Conservation (phyloP, 805 yeast genomes). For the Osmozyma mogii region DNA sequence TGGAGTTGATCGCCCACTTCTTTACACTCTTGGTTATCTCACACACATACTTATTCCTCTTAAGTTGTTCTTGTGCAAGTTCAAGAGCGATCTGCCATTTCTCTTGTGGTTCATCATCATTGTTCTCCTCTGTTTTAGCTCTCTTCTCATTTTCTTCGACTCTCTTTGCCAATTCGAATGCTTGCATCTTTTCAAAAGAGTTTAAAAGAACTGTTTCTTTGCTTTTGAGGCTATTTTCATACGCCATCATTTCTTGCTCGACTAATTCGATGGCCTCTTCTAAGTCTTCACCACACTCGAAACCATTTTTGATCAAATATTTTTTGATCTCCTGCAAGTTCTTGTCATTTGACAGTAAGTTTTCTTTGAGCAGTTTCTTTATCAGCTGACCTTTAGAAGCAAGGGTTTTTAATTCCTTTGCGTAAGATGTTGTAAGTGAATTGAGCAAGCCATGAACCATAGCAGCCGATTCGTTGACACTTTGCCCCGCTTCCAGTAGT, state of each 20-base stretch:
- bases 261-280: slow-evolving; percentile 21
- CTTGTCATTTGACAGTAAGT: slow-evolving; percentile 18
- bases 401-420: slow-evolving; percentile 38
- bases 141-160: slow-evolving; percentile 33
- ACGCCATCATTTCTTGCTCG: slow-evolving; percentile 9
- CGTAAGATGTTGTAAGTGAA: slow-evolving; percentile 49
- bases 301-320: slow-evolving; percentile 23
- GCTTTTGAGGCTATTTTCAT: slow-evolving; percentile 4
- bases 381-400: slow-evolving; percentile 15
- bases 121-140: too few relatives aligned
- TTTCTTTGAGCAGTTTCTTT: slow-evolving; percentile 28
- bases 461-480: slow-evolving; percentile 22
- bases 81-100: slow-evolving; percentile 11
- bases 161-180: slow-evolving; percentile 35
- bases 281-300: slow-evolving; percentile 16
- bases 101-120: slow-evolving; percentile 1
- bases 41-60: slow-evolving; percentile 35
- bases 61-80: slow-evolving; percentile 45
- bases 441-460: slow-evolving; percentile 36
- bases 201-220: slow-evolving; percentile 8
- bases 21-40: slow-evolving; percentile 42
- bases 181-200: slow-evolving; percentile 21
- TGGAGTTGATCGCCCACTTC: slow-evolving; percentile 39
- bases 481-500: slow-evolving; percentile 18
- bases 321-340: slow-evolving; percentile 40